These are phyloP conservation scores for Closterium sp. DNA, from an alignment of 139 green algal genomes.

Conservation along the genomic window DNA sequence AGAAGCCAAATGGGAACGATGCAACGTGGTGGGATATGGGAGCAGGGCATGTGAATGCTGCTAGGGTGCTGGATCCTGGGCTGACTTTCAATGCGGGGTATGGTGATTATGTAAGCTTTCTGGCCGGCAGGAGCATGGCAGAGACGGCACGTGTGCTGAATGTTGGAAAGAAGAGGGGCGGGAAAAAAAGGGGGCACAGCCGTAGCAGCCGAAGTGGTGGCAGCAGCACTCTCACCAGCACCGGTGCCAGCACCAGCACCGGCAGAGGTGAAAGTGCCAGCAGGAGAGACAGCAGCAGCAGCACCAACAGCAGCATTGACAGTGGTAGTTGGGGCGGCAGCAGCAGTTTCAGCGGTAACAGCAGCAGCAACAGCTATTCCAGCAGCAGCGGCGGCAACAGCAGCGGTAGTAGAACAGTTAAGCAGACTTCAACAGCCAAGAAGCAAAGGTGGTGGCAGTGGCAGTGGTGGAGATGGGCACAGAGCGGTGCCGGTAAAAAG, in stretches of 20 bases:
- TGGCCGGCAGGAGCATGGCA: neutral
- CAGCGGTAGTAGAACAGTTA: neutral
- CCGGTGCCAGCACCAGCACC: neutral
- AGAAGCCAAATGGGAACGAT: neutral
- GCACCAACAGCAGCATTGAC: neutral
- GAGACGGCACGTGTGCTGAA: neutral
- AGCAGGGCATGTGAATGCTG: neutral
- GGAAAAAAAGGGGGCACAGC: neutral
- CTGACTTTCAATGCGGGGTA: neutral
- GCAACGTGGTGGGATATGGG: neutral
- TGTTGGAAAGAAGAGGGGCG: neutral
- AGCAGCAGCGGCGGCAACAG: neutral
- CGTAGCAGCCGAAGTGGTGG: neutral
- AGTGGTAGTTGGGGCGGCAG: neutral
- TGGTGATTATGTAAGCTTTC: neutral
- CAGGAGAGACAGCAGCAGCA: neutral
- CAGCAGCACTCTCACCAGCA: neutral
- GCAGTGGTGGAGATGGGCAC: neutral
- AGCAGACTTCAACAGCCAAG: neutral
- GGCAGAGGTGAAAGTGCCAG: neutral
- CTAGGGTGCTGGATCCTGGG: neutral
- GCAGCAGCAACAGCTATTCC: neutral
- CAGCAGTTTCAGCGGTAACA: neutral
- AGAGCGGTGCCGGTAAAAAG: neutral
- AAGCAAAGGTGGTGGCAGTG: neutral